These are phyloP conservation scores for Schwanniomyces etchellsii DNA, from an alignment of 1,139 yeast species.

Conservation along the genomic window DNA sequence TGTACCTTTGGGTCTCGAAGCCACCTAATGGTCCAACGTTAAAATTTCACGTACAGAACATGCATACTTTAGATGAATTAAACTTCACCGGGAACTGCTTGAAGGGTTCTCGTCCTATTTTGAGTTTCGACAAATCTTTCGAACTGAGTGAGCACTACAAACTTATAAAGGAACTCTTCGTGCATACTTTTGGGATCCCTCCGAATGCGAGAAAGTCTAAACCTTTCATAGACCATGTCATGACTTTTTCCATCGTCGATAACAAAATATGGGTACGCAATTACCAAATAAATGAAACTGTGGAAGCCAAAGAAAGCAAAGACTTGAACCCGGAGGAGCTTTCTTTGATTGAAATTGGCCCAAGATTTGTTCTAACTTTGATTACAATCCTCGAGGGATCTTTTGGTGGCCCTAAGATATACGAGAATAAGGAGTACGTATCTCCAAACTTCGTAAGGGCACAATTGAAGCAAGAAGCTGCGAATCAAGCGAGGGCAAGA, in stretches of 20 bases:
- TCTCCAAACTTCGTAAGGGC: constrained; percentile 95
- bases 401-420: constrained; percentile 96
- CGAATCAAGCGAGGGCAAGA: constrained; percentile 72
- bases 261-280: constrained; percentile 94
- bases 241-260: constrained; percentile 89
- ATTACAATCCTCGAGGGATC: constrained; percentile 94
- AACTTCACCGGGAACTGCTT: constrained; percentile 95
- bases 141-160: constrained; percentile 52
- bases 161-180: constrained; percentile 79
- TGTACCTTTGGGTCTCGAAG: constrained; percentile 90
- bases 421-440: constrained; percentile 94
- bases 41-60: constrained; percentile 88
- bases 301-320: constrained; percentile 43
- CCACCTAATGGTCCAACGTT: constrained; percentile 98
- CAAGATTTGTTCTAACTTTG: constrained; percentile 89
- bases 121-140: constrained; percentile 82
- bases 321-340: constrained; percentile 44
- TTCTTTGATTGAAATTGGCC: constrained; percentile 91
- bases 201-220: constrained; percentile 91
- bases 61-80: constrained; percentile 93
- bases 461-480: constrained; percentile 74
- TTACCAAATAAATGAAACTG: constrained; percentile 82
- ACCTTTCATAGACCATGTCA: constrained; percentile 92
- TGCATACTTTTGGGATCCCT: constrained; percentile 92
- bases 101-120: constrained; percentile 92